Evolutionary conservation across 805 yeast species (phyloP), one percentile per base, ranked within the genome.

Genomic region (Ogataea minuta): DNA sequence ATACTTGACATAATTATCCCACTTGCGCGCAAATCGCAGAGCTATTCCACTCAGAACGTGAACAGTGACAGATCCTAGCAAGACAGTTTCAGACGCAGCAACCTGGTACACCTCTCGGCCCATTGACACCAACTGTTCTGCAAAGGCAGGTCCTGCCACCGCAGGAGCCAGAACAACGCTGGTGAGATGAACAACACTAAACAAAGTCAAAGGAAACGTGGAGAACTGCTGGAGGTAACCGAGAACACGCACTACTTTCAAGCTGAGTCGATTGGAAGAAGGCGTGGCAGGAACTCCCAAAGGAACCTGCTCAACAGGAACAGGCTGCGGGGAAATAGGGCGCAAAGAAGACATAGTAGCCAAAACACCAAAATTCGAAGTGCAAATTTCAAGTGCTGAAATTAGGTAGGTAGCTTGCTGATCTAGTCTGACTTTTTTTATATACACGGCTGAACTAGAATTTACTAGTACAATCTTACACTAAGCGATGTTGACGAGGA

Each of bases 31-130:
- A 1, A 66, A 13, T 41, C 86, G 59, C 6, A 76, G 39, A 0
- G 56, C 47, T 1, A 79, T 38, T 0, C 93, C 91, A 33, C 79
- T 61, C 1, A 63, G 20, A 1, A 83, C 63, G 52, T 84, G 93
- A 2, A 60, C 45, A 0, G 62, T 54, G 2, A 69, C 59, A 0
- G 79, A 60, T 1, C 75, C 79, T 0, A 81, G 66, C n/a, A 75
- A 49, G 0, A 66, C 37, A 6, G 56, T 55, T 52, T 83, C 91
- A 10, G 78, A 59, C 1, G 62, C 48, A 0, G 79, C 70, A 0
- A 68, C 63, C 41, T 79, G 84, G 55, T 84, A 84, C 0, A 84
- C 49, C 12, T 77, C 72, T 26, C 91, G 66, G 0, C 79, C 77
- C 62, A 80, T 65, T 46, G 79, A 74, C 35, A 84, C 64, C 23